Conservation (phyloP, 768 basidiomycete species). For the Mycena alexandri region DNA sequence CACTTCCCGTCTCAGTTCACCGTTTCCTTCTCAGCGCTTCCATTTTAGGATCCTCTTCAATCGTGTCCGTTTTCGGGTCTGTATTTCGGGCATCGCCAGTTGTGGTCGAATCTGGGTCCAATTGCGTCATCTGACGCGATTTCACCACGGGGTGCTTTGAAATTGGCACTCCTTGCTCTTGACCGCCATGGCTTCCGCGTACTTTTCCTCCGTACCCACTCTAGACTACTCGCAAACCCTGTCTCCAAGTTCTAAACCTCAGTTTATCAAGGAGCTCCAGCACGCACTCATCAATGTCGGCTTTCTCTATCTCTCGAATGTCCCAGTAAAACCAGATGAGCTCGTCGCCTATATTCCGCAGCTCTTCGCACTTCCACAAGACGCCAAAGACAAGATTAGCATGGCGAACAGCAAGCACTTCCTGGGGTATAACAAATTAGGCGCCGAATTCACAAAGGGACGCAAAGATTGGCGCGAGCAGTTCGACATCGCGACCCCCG, state of each 20-base stretch:
- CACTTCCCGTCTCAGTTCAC: no score
- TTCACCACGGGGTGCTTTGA: background rate
- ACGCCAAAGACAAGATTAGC: conserved; percentile 70
- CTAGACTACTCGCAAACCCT: conserved; percentile 74
- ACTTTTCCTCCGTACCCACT: conserved; percentile 77
- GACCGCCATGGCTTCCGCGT: conserved; percentile 28
- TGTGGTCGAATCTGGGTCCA: no score
- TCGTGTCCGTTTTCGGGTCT: no score
- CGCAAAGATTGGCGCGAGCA: conserved; percentile 82
- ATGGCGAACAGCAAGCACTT: conserved; percentile 87
- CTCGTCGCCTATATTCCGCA: conserved; percentile 73
- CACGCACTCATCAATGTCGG: conserved; percentile 85
- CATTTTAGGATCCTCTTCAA: no score
- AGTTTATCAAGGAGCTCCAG: conserved; percentile 75
- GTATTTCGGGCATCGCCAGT: no score
- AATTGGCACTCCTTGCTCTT: background rate
- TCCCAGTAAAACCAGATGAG: conserved; percentile 67
- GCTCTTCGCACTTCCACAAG: conserved; percentile 78
- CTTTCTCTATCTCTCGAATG: conserved; percentile 83
- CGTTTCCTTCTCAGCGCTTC: no score
- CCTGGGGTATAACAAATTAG: conserved; percentile 80
- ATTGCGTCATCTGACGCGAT: conserved; percentile 24
- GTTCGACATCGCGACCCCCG: conserved; percentile 82
- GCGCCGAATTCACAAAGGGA: conserved; percentile 82
- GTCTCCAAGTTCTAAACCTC: no score